phyloP scores from a whole-genome alignment of 2,329 filamentous ascomycete species.

The Scedosporium minutisporum region DNA sequence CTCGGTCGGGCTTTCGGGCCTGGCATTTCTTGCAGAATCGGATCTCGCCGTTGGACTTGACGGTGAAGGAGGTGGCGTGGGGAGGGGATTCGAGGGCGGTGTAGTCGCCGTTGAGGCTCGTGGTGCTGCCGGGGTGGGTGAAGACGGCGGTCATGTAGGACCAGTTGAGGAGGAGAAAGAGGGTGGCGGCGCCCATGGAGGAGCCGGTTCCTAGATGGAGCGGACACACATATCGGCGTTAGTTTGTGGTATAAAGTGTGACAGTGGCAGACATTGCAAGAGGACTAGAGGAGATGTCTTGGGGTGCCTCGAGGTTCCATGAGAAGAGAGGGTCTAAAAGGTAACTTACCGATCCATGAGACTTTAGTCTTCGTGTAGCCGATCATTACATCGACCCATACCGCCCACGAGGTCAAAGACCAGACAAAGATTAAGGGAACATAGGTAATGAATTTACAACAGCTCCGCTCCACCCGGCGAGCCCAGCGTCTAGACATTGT shows the following conservation, averaged over 20 bases:
- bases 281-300: background rate
- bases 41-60: conserved; percentile 79
- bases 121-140: conserved; percentile 71
- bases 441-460: conserved; percentile 69
- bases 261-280: no score
- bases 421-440: conserved; percentile 89
- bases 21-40: conserved; percentile 98
- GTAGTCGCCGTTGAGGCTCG: conserved; percentile 55
- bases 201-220: conserved; percentile 35
- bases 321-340: background rate
- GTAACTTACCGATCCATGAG: conserved; percentile 46
- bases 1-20: conserved; percentile 84
- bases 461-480: conserved; percentile 67
- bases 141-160: conserved; percentile 92
- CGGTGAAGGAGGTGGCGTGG: conserved; percentile 67
- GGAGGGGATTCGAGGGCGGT: conserved; percentile 48
- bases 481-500: conserved; percentile 53
- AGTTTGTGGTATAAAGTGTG: background rate
- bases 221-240: background rate
- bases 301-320: background rate
- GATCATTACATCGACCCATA: conserved; percentile 75
- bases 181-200: conserved; percentile 54
- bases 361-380: conserved; percentile 46
- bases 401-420: conserved; percentile 81
- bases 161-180: conserved; percentile 76